Base-by-base conservation (phyloP, 2,329 filamentous ascomycete genomes). In the Cytospora piceicola region DNA sequence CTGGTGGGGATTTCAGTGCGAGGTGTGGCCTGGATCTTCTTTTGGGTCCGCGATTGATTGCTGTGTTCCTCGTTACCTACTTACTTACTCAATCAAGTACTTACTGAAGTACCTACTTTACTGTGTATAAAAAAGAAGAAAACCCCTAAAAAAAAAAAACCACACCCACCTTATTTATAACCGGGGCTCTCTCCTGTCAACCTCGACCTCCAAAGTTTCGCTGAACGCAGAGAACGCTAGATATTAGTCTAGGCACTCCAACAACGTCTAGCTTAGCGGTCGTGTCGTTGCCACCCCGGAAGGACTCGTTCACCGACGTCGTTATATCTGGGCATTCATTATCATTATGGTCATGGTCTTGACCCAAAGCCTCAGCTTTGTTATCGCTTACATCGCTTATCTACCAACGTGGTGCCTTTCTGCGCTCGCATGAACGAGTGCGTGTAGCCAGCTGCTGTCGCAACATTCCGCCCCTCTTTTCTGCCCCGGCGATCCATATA, bases 401-500 rank as follows among this genome's bases (percentile, higher is more conserved):
- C 52, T 27, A 8, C n/a, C 30, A 30, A 34, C 42, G 12, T 32
- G 27, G 17, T 30, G 34, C 17, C 32, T 22, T 32, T 8, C 15
- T 14, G 59, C 9, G 27, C 29, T 22, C 22, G 39, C 53, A 22
- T 15, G 52, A 57, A 20, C 27, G 8, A 36, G 27, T 63, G n/a
- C 53, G 39, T 63, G 53, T 30, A 14, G 46, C 46, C 20, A 46
- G 7, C n/a, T 46, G 20, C 17, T 46, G 42, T 46, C 8, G 46
- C 22, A n/a, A 24, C 46, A 14, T 46, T 5, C n/a, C 30, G 61
- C 53, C 53, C 61, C 53, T 57, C 30, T 57, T 57, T 57, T 52
- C 22, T 20, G 15, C 22, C 17, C 34, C 36, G 15, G 2, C 22
- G 27, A 54, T 30, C 61, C 29, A 46, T 36, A 22, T 42, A 36